Conservation (phyloP, 495 filamentous ascomycete species). For the Terfezia boudieri region DNA sequence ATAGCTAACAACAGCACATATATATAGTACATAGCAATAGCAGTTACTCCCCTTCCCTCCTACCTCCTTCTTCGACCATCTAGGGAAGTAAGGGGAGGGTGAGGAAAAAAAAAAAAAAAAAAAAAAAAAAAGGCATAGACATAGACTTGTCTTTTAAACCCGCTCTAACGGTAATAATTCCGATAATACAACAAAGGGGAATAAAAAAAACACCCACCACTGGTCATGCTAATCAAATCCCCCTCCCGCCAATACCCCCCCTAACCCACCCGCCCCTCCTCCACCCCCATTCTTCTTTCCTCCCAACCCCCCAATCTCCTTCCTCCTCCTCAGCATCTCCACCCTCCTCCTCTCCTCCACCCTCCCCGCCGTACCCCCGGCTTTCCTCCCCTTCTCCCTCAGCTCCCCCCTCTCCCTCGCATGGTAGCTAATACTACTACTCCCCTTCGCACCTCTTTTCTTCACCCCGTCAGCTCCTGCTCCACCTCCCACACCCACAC, state of each 20-base stretch:
- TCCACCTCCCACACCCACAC: slow-evolving; percentile 20
- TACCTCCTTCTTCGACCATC: too few species aligned
- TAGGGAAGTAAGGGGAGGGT: too few species aligned
- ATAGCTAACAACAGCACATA: too few species aligned
- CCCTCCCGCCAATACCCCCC: slow-evolving; percentile 20
- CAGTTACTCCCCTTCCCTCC: too few species aligned
- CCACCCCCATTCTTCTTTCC: slow-evolving; percentile 33
- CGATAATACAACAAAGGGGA: background rate
- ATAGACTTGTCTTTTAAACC: too few species aligned
- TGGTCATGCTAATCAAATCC: slow-evolving; percentile 15
- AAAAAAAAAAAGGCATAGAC: too few species aligned
- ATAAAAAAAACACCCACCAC: background rate
- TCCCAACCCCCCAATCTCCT: slow-evolving; percentile 51
- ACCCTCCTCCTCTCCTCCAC: slow-evolving; percentile 41
- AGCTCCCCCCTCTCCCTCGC: slow-evolving; percentile 44
- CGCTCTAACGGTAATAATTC: too few species aligned
- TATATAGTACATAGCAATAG: too few species aligned
- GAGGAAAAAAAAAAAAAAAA: too few species aligned
- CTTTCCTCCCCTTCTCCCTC: slow-evolving; percentile 11
- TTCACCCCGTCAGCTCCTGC: slow-evolving; percentile 33
- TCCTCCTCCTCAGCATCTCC: slow-evolving; percentile 47
- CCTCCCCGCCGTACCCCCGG: slow-evolving; percentile 22
- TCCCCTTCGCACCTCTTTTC: slow-evolving; percentile 39
- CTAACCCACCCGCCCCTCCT: slow-evolving; percentile 29
- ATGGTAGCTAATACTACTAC: slow-evolving; percentile 50